A percentile compares a stretch with the other conserved stretches of the same genome.
Evolutionary conservation across 202 grass and related monocot genomes (phyloP).

Genomic region (Schoenoplectus tabernaemontani): DNA sequence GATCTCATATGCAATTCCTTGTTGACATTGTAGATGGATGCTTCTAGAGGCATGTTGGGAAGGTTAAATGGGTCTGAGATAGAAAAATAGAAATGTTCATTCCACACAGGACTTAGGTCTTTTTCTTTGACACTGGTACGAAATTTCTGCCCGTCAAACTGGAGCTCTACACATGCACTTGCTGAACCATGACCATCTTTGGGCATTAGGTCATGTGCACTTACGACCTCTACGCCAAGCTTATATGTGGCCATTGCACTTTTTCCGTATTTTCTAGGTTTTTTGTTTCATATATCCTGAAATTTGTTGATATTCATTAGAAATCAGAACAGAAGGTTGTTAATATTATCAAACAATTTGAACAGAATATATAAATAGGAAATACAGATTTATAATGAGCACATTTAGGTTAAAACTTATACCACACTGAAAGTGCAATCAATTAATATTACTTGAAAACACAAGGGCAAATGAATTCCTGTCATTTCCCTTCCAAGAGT

Average conservation of each 20-base stretch:
- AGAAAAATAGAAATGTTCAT: constrained; percentile 80
- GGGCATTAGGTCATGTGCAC: constrained; percentile 90
- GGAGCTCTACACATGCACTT: constrained; percentile 71
- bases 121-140: constrained; percentile 74
- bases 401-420: background rate
- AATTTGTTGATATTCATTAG: constrained; percentile 2
- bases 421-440: background rate
- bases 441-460: background rate
- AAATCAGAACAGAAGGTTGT: background rate
- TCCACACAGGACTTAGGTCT: constrained; percentile 83
- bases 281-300: background rate
- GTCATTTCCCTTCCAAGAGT: background rate
- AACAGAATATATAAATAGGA: background rate
- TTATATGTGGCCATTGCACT: constrained; percentile 52
- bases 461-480: background rate
- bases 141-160: constrained; percentile 78
- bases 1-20: constrained; percentile 44
- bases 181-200: constrained; percentile 89
- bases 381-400: background rate
- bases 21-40: constrained; percentile 73
- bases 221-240: constrained; percentile 69
- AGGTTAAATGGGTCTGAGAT: constrained; percentile 66
- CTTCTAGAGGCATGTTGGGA: constrained; percentile 78
- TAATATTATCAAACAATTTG: background rate
- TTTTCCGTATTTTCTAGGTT: background rate